phyloP scores from a whole-genome alignment of 108 stramenopile species.

The Licmophora abbreviata region DNA sequence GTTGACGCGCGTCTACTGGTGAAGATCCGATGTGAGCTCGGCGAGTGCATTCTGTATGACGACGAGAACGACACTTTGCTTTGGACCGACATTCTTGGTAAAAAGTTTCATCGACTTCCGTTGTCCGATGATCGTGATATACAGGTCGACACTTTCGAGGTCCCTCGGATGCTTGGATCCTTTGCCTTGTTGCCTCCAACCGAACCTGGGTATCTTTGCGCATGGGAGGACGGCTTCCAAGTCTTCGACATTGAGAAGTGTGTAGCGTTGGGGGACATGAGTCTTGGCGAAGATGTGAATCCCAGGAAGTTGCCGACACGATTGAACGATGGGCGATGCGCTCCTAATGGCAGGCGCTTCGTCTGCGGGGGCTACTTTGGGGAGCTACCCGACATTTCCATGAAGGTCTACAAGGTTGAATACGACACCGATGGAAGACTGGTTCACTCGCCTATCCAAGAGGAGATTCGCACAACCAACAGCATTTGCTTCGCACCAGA shows the following conservation, averaged over 20 bases:
- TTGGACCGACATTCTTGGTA: no score
- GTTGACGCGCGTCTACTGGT: no score
- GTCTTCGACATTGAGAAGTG: slow-evolving; percentile 18
- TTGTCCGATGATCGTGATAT: no score
- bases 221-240: slow-evolving; percentile 49
- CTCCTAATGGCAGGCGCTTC: slow-evolving; percentile 32
- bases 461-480: slow-evolving; percentile 30
- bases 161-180: slow-evolving; percentile 26
- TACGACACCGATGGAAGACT: slow-evolving; percentile 1
- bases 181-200: slow-evolving; percentile 18
- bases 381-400: not conserved
- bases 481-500: slow-evolving; percentile 24
- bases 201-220: slow-evolving; percentile 23
- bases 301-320: slow-evolving; percentile 22
- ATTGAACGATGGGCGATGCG: slow-evolving; percentile 38
- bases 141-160: no score
- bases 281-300: slow-evolving; percentile 28
- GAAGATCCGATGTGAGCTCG: slow-evolving; percentile 12
- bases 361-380: slow-evolving; percentile 36
- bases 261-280: no score
- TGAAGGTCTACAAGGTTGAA: slow-evolving; percentile 41
- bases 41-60: no score
- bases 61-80: no score
- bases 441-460: slow-evolving; percentile 17
- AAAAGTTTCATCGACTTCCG: no score